A percentile compares a stretch with the other conserved stretches of the same genome.
Evolutionary conservation across 2,329 filamentous ascomycete genomes (phyloP).

Genomic region (Hirsutella thompsonii): DNA sequence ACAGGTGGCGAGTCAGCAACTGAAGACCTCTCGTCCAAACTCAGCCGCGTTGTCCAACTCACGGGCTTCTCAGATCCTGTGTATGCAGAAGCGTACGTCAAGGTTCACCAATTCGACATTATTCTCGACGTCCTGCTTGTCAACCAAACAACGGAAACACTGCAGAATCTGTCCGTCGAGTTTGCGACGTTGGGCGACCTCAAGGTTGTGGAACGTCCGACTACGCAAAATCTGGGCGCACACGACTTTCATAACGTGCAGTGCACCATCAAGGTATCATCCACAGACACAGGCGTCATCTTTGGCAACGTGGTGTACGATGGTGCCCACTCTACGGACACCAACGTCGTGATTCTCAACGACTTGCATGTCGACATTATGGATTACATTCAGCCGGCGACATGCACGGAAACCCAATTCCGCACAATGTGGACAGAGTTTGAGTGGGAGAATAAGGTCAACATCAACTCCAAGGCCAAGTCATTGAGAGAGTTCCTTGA

Average conservation of each 20-base stretch:
- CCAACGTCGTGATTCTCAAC: constrained; percentile 94
- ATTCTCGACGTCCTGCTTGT: constrained; percentile 91
- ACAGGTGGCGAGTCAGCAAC: constrained; percentile 76
- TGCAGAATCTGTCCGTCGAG: constrained; percentile 94
- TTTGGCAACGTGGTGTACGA: constrained; percentile 99
- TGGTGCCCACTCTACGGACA: constrained; percentile 80
- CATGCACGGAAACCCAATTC: constrained; percentile 96
- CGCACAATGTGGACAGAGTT: constrained; percentile 99
- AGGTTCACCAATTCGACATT: constrained; percentile 98
- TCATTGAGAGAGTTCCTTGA: constrained; percentile 82
- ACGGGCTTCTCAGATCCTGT: constrained; percentile 97
- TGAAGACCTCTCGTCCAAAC: constrained; percentile 84
- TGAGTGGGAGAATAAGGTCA: constrained; percentile 99
- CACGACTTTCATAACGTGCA: constrained; percentile 98
- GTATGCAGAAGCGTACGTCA: constrained; percentile 98
- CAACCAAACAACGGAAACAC: constrained; percentile 91
- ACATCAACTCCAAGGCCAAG: constrained; percentile 97
- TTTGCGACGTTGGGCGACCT: constrained; percentile 97
- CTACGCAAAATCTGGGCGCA: constrained; percentile 86
- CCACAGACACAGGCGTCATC: constrained; percentile 95
- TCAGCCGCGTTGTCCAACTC: constrained; percentile 90
- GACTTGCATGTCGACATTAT: constrained; percentile 98
- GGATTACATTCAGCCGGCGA: constrained; percentile 97
- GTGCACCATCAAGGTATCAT: constrained; percentile 96
- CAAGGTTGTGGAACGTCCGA: constrained; percentile 93